Evolutionary conservation across 441 rosid species (phyloP), one percentile per base, ranked within the genome.

Genomic region (Pelargonium fulgidum): DNA sequence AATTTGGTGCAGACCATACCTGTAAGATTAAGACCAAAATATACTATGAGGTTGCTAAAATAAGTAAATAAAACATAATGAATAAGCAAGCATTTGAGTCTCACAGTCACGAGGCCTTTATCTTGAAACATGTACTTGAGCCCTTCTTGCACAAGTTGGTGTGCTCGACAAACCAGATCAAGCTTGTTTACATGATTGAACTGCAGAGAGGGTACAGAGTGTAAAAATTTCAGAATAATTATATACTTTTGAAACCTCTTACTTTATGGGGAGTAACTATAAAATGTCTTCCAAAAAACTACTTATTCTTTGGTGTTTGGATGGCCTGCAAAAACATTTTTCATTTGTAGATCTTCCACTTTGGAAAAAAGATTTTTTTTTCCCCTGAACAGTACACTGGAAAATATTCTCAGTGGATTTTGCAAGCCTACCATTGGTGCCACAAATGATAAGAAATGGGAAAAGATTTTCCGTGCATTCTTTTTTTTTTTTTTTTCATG

Each of bases 1-100:
- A 94, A 76, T 94, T 94, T 62, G 99, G 99, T 0, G 99, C 99
- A 73, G 98, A 95, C 99, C 99, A 95, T 62, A 94, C 99, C 99
- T 94, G 79, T 39, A 78, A 75, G 61, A 65, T 67, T 54, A 75
- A 54, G 33, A 65, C 64, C 58, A 70, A 50, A 71, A 48, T 54
- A 78, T 68, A 72, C 75, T 71, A 76, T 73, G 45, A 68, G 33
- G 70, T 69, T 64, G 52, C 44, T 54, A 64, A 67, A 62, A 73
- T 19, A 9, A 20, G 17, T 50, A 26, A 62, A 24, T 62, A 71
- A 29, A 74, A 68, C 33, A 54, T 41, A 12, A 6, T 68, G 36
- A 39, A 44, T 3, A 44, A 2, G 69, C 29, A 65, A 71, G 77
- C 52, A 66, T 64, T 10, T 64, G 68, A 62, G 62, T 71, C 86